Percentiles rank a stretch among this genome's conserved stretches.
phyloP scores from a whole-genome alignment of 495 filamentous ascomycete species.

The Podospora australis region DNA sequence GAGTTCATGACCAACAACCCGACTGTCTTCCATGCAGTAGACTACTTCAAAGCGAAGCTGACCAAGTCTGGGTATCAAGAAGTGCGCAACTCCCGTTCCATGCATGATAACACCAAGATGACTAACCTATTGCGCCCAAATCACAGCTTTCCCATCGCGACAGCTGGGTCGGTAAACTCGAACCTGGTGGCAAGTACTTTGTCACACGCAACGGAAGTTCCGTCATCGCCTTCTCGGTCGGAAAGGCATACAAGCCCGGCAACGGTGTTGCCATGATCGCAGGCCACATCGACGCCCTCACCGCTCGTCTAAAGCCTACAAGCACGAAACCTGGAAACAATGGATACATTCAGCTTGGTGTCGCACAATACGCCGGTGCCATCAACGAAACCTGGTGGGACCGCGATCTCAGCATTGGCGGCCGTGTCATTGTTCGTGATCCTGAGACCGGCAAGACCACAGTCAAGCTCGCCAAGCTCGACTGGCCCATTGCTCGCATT shows the following conservation, averaged over 20 bases:
- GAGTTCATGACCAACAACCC: conserved; percentile 86
- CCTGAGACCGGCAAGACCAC: conserved; percentile 67
- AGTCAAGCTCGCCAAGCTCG: conserved; percentile 77
- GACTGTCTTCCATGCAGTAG: conserved; percentile 85
- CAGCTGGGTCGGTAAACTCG: conserved; percentile 66
- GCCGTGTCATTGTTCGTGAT: conserved; percentile 77
- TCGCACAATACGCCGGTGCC: conserved; percentile 87
- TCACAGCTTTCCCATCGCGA: conserved; percentile 69
- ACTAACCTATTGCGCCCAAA: background rate
- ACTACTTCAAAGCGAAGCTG: conserved; percentile 65
- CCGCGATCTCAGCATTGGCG: conserved; percentile 83
- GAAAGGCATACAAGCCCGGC: conserved; percentile 73
- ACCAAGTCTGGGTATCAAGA: conserved; percentile 63
- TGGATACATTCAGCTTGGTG: conserved; percentile 82
- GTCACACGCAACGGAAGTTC: conserved; percentile 79
- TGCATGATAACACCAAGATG: too few relatives aligned
- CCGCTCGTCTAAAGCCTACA: conserved; percentile 82
- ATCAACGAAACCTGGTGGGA: conserved; percentile 91
- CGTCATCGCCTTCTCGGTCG: conserved; percentile 80
- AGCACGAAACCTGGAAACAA: conserved; percentile 71
- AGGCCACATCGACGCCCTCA: conserved; percentile 88
- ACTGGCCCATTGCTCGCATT: conserved; percentile 89
- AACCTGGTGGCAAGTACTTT: conserved; percentile 82
- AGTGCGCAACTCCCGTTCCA: conserved; percentile 33
- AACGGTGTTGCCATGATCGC: conserved; percentile 77